Percentiles rank a stretch among this genome's conserved stretches.
Conservation (phyloP, 495 filamentous ascomycete species). For the Trichoderma parareesei region DNA sequence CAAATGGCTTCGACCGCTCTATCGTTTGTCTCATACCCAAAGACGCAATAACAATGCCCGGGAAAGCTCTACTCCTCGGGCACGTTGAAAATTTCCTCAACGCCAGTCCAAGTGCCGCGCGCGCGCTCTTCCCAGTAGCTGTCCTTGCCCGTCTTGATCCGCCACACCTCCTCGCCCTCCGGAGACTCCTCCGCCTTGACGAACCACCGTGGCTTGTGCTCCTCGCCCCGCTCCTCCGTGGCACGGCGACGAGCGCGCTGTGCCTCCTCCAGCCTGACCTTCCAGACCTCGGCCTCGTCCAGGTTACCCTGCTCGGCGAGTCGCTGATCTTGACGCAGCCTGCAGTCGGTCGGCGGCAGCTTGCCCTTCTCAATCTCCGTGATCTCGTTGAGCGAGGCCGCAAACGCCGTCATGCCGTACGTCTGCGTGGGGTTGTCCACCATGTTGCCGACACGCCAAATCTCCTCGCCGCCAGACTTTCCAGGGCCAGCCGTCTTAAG, state of each 20-base stretch:
- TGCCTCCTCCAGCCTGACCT: slow-evolving; percentile 73
- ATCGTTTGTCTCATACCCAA: neutral
- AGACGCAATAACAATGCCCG: neutral
- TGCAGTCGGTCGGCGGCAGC: slow-evolving; percentile 70
- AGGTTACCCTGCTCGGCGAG: slow-evolving; percentile 73
- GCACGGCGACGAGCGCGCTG: slow-evolving; percentile 69
- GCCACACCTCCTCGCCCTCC: slow-evolving; percentile 70
- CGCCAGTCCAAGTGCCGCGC: slow-evolving; percentile 58
- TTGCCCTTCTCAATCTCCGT: slow-evolving; percentile 66
- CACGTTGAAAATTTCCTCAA: slow-evolving; percentile 57
- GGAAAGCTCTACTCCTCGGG: slow-evolving; percentile 1
- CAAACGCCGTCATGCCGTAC: slow-evolving; percentile 84
- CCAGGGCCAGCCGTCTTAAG: slow-evolving; percentile 55
- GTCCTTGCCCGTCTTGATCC: slow-evolving; percentile 67
- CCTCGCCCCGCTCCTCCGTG: slow-evolving; percentile 64
- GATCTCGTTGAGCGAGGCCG: slow-evolving; percentile 79
- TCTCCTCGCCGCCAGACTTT: slow-evolving; percentile 45
- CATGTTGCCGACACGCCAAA: slow-evolving; percentile 72
- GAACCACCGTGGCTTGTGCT: slow-evolving; percentile 77
- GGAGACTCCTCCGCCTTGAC: slow-evolving; percentile 47
- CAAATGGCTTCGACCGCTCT: neutral
- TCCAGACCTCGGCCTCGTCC: slow-evolving; percentile 76
- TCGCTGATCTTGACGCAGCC: slow-evolving; percentile 88
- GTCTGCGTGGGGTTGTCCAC: slow-evolving; percentile 66
- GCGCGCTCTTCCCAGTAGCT: slow-evolving; percentile 87